These are phyloP conservation scores for Hypoxylon fragiforme DNA, from an alignment of 495 filamentous ascomycete genomes.

Conservation along the genomic window DNA sequence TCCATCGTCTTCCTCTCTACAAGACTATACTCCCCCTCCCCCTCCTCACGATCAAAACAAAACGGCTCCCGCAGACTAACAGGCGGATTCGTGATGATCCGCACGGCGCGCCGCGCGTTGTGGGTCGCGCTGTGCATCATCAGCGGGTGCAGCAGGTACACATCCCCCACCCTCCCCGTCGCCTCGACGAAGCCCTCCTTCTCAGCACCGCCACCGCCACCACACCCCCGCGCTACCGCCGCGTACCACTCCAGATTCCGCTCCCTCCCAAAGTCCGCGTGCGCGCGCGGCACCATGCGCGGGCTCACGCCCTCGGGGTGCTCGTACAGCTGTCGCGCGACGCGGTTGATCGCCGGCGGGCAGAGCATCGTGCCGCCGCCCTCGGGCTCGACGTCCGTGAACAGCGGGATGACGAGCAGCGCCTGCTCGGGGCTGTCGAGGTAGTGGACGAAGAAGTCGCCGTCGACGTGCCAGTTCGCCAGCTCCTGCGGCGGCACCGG, in stretches of 20 bases:
- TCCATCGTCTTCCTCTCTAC: constrained; percentile 69
- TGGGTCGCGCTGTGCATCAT: constrained; percentile 69
- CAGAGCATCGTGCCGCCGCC: constrained; percentile 73
- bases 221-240: constrained; percentile 46
- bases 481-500: constrained; percentile 54
- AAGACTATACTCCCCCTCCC: constrained; percentile 57
- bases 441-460: constrained; percentile 77
- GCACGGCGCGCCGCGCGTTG: constrained; percentile 60
- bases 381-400: constrained; percentile 62
- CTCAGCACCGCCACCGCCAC: too few species aligned
- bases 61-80: constrained; percentile 67
- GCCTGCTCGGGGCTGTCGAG: constrained; percentile 75
- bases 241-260: constrained; percentile 58
- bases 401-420: constrained; percentile 69
- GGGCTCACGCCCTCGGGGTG: constrained; percentile 72
- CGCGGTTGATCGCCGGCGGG: constrained; percentile 57
- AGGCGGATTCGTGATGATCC: constrained; percentile 75
- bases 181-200: constrained; percentile 71
- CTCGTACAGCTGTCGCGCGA: constrained; percentile 63
- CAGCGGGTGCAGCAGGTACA: constrained; percentile 71
- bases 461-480: constrained; percentile 73
- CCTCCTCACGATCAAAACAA: constrained; percentile 63
- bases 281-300: constrained; percentile 60
- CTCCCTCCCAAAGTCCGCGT: constrained; percentile 45
- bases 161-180: constrained; percentile 66